Evolutionary conservation across 1,139 yeast genomes (phyloP), one percentile per base, ranked within the genome.

Genomic region (Blastobotrys proliferans): DNA sequence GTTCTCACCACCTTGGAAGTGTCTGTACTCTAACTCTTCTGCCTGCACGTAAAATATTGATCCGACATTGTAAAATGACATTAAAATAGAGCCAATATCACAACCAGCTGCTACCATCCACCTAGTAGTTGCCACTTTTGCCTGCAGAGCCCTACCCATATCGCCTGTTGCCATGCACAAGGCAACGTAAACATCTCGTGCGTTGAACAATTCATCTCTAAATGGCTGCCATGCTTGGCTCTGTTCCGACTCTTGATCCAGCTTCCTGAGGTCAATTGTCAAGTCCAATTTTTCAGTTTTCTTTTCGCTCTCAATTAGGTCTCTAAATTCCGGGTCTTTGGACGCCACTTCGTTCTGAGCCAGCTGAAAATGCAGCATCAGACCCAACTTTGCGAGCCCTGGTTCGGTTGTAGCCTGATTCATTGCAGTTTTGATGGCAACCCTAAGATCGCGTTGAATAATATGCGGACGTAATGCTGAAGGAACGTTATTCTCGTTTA

Each of bases 41-140:
- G 85, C 81, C 56, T 81, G 84, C 50, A 83, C 65, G 57, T 83
- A 85, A 48, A 80, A 68, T 38, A 85, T 68, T 2, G 92, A 78
- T 0, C 88, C 94, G 34, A 82, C 66, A 57, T 84, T 83, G 47
- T 85, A 82, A 55, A 80, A 57, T 1, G 83, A 76, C 55, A 81
- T 66, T 32, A 84, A 62, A 32, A 81, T 67, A 52, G 81, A 83
- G 27, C 81, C 79, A 0, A 83, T 77, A 19, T 80, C 79, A 52
- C 77, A 76, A 35, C 83, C 85, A 0, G 90, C 84, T 52, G 76
- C 65, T 11, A 81, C 67, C 94, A 83, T 84, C 73, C 85, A 75
- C 55, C 79, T 79, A 8, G 84, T 80, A 49, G 86, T 77, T 19
- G 82, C 74, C 47, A 80, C 69, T 53, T 81, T 83, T 35, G 83